A percentile compares a stretch with the other conserved stretches of the same genome.
phyloP scores from a whole-genome alignment of 257 asterid genomes.

The Solanum pinnatisectum region DNA sequence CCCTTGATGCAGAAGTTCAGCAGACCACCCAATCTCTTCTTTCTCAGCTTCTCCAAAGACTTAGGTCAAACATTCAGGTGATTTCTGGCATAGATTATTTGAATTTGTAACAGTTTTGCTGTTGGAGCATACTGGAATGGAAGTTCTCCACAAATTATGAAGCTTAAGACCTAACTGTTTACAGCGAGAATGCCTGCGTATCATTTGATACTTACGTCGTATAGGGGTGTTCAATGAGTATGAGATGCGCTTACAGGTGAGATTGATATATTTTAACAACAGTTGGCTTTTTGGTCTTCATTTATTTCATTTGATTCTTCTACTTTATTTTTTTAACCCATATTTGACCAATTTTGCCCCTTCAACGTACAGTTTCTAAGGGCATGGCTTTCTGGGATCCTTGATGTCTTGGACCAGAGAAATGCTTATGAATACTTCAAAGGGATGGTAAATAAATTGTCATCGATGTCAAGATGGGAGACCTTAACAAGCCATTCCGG shows the following conservation, averaged over 20 bases:
- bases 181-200: constrained; percentile 86
- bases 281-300: not conserved
- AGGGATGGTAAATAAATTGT: no score
- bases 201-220: constrained; percentile 88
- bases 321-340: not conserved
- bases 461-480: no score
- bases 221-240: constrained; percentile 89
- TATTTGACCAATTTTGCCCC: not conserved
- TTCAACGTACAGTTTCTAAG: constrained; percentile 69
- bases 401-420: constrained; percentile 91
- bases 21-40: constrained; percentile 94
- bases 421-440: constrained; percentile 89
- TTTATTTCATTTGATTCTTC: not conserved
- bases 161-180: not conserved
- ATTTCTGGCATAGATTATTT: not conserved
- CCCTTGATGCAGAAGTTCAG: constrained; percentile 81
- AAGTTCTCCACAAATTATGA: not conserved
- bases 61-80: constrained; percentile 93
- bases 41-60: constrained; percentile 89
- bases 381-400: constrained; percentile 88
- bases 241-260: constrained; percentile 96
- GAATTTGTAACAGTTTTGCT: not conserved
- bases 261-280: not conserved
- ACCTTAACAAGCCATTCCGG: no score
- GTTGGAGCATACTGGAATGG: not conserved